Conservation (phyloP, 139 green algal genomes). For the Mychonastes homosphaera region DNA sequence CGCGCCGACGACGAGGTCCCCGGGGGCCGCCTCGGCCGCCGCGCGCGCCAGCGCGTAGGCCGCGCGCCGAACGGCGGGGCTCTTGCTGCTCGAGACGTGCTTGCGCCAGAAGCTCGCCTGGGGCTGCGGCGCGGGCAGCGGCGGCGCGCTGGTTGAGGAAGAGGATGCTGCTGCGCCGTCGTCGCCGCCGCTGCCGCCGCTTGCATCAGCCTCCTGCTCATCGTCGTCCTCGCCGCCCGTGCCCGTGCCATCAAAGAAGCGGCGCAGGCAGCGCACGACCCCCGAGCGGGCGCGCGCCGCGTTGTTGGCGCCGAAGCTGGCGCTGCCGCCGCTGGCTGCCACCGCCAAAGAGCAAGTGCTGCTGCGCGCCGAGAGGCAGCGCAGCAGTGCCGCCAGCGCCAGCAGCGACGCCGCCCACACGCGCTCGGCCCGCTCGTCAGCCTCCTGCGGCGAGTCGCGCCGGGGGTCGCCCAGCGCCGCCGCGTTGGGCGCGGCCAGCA, state of each 20-base stretch:
- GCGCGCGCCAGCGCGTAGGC: slow-evolving; percentile 35
- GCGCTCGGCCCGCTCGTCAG: slow-evolving; percentile 53
- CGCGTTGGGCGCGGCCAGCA: slow-evolving; percentile 30
- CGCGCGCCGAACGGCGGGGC: slow-evolving; percentile 24
- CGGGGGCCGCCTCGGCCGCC: not conserved
- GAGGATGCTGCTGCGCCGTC: not conserved
- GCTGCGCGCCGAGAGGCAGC: slow-evolving; percentile 8
- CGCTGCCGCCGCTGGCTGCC: not conserved
- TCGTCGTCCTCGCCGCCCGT: slow-evolving; percentile 5
- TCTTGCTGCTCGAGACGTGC: slow-evolving; percentile 29
- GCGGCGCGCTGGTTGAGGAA: not conserved
- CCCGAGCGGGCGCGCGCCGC: too few relatives aligned
- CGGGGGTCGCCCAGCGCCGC: slow-evolving; percentile 43
- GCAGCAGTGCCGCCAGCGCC: slow-evolving; percentile 41
- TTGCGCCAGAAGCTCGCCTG: slow-evolving; percentile 35
- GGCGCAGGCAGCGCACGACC: too few relatives aligned
- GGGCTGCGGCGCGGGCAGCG: slow-evolving; percentile 3
- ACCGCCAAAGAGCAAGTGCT: too few relatives aligned
- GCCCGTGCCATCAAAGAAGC: too few relatives aligned
- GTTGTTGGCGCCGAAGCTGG: not conserved
- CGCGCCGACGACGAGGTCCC: not conserved
- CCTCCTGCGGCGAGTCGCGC: slow-evolving; percentile 58
- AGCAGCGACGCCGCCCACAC: slow-evolving; percentile 39
- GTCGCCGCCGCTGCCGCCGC: too few relatives aligned
- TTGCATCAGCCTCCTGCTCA: slow-evolving; percentile 2